These are phyloP conservation scores for Furcasterigmium sp. DNA, from an alignment of 2,329 filamentous ascomycete species.

Conservation along the genomic window DNA sequence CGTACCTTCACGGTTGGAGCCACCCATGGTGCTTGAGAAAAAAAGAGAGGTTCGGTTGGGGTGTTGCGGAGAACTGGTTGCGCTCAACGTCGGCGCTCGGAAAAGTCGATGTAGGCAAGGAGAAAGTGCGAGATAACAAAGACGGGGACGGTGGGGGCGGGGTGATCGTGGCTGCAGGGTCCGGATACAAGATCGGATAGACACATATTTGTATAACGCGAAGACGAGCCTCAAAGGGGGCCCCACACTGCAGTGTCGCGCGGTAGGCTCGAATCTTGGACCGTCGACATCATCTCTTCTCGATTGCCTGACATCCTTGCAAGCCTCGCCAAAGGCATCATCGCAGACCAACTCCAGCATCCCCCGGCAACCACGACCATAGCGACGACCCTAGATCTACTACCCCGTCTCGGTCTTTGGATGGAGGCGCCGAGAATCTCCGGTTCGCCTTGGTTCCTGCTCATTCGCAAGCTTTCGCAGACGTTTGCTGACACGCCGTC, in stretches of 20 bases:
- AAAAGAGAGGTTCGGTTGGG: slow-evolving; percentile 1
- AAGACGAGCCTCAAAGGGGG: too few relatives aligned
- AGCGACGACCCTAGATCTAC: slow-evolving; percentile 2
- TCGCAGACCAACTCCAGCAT: too few relatives aligned
- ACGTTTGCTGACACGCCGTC: slow-evolving; percentile 13
- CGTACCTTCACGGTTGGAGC: slow-evolving; percentile 31
- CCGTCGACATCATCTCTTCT: too few relatives aligned
- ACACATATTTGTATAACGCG: too few relatives aligned
- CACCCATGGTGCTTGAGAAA: slow-evolving; percentile 26
- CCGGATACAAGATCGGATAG: too few relatives aligned
- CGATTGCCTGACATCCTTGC: too few relatives aligned
- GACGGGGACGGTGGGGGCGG: slow-evolving; percentile 3
- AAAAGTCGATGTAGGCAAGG: slow-evolving; percentile 2
- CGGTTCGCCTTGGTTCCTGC: slow-evolving; percentile 15
- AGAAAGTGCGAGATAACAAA: slow-evolving; percentile 1
- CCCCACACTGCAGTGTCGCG: too few relatives aligned
- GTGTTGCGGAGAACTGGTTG: slow-evolving; percentile 2
- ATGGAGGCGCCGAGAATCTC: slow-evolving; percentile 14
- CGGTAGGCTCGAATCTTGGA: too few relatives aligned
- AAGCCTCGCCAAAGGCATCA: too few relatives aligned
- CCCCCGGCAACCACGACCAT: too few relatives aligned
- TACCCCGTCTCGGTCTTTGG: slow-evolving; percentile 4
- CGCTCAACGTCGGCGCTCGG: slow-evolving; percentile 1
- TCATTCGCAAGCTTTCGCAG: slow-evolving; percentile 6
- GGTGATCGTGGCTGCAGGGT: not conserved